Evolutionary conservation across 2,329 filamentous ascomycete genomes (phyloP).

Genomic region (Triangularia setosa): DNA sequence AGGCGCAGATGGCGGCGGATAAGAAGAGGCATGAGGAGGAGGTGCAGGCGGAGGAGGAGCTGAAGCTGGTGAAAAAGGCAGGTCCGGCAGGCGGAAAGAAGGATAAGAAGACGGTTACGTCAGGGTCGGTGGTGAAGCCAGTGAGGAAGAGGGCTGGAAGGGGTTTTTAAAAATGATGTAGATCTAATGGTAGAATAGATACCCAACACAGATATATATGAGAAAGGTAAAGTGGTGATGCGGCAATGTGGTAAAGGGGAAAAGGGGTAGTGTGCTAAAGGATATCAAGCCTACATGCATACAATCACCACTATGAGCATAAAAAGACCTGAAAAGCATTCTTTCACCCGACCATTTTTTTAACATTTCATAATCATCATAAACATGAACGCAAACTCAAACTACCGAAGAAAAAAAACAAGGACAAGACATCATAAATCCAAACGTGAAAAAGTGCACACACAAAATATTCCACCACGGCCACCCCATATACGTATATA

Average conservation of each 20-base stretch:
- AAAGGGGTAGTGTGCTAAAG: neutral
- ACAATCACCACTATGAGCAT: neutral
- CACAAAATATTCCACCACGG: neutral
- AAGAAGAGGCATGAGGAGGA: constrained; percentile 63
- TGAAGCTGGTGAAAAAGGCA: constrained; percentile 36
- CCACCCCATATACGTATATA: neutral
- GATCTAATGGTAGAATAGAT: neutral
- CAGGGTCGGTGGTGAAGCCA: constrained; percentile 60
- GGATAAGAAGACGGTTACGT: constrained; percentile 57
- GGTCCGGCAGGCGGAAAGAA: constrained; percentile 28
- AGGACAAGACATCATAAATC: neutral
- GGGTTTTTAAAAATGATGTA: constrained; percentile 40
- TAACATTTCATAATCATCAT: neutral
- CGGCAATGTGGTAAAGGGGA: neutral
- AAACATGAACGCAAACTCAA: neutral
- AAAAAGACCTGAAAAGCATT: neutral
- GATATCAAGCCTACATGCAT: too few species aligned
- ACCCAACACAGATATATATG: neutral
- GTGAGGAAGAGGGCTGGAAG: constrained; percentile 53
- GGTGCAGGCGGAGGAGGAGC: constrained; percentile 47
- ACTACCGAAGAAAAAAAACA: neutral
- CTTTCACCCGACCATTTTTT: neutral
- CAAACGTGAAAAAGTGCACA: neutral
- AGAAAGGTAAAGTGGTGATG: neutral
- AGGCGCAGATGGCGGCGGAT: constrained; percentile 86